Conservation (phyloP, 371 early-diverging fungal genomes). For the Saksenaea oblongispora region DNA sequence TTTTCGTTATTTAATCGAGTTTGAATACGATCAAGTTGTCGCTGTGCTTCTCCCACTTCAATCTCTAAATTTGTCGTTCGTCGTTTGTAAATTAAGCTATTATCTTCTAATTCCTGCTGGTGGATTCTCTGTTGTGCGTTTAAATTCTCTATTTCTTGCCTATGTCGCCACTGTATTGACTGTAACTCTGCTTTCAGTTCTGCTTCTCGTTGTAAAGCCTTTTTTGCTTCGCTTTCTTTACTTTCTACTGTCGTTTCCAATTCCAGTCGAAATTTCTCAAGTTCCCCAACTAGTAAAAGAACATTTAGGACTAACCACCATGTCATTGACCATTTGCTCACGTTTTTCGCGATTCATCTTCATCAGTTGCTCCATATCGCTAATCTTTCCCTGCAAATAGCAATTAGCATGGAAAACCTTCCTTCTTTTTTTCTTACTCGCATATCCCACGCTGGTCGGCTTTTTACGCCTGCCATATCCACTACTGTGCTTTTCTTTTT, state of each 20-base stretch:
- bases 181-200: conserved; percentile 24
- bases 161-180: conserved; percentile 24
- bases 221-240: conserved; percentile 32
- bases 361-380: conserved; percentile 34
- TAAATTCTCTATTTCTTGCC: conserved; percentile 22
- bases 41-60: conserved; percentile 23
- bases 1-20: conserved; percentile 13
- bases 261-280: conserved; percentile 26
- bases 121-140: conserved; percentile 37
- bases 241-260: conserved; percentile 25
- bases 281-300: conserved; percentile 21
- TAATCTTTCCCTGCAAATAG: conserved; percentile 30
- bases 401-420: background rate
- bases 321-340: conserved; percentile 8
- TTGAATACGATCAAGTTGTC: conserved; percentile 10
- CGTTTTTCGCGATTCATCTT: conserved; percentile 26
- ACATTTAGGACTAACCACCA: background rate
- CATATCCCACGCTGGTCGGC: conserved; percentile 45
- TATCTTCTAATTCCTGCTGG: conserved; percentile 35
- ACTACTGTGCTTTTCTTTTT: background rate
- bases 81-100: conserved; percentile 27
- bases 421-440: conserved; percentile 24
- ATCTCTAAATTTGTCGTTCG: conserved; percentile 24
- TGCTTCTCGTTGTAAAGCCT: conserved; percentile 27
- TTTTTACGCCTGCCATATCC: conserved; percentile 13